phyloP scores from a whole-genome alignment of 257 asterid genomes.

The Solanum virginianum region DNA sequence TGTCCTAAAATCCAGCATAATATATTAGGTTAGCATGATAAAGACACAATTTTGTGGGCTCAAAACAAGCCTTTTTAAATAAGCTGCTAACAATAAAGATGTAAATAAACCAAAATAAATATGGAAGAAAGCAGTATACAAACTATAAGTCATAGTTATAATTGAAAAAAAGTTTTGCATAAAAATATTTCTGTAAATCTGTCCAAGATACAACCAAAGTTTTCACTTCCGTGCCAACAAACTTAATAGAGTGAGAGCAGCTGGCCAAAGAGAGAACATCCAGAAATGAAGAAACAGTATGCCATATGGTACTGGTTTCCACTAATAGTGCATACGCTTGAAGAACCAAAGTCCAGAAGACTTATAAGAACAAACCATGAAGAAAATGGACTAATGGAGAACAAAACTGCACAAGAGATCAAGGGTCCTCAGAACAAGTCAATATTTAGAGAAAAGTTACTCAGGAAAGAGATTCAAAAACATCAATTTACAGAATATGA shows the following conservation, averaged over 20 bases:
- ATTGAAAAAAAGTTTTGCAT: background rate
- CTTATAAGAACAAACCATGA: background rate
- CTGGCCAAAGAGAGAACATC: background rate
- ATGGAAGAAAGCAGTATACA: background rate
- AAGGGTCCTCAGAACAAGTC: background rate
- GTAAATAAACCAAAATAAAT: background rate
- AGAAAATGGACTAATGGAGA: background rate
- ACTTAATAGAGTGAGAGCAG: background rate
- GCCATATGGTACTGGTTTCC: background rate
- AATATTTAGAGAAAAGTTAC: background rate
- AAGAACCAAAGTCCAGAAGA: background rate
- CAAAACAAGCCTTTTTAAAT: background rate
- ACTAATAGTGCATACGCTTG: background rate
- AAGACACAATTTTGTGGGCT: background rate
- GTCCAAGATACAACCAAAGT: background rate
- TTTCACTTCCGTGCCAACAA: background rate
- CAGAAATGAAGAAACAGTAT: background rate
- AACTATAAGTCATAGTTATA: background rate
- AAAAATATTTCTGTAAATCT: background rate
- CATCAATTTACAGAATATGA: background rate
- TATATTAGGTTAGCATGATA: background rate
- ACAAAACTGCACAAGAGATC: background rate
- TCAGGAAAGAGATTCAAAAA: background rate
- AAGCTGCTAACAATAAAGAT: background rate
- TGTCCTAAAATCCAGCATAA: slow-evolving; percentile 29